Percentiles rank a stretch among this genome's conserved stretches.
Evolutionary conservation across 2,329 filamentous ascomycete species (phyloP).

Genomic region (Fusarium sp.): DNA sequence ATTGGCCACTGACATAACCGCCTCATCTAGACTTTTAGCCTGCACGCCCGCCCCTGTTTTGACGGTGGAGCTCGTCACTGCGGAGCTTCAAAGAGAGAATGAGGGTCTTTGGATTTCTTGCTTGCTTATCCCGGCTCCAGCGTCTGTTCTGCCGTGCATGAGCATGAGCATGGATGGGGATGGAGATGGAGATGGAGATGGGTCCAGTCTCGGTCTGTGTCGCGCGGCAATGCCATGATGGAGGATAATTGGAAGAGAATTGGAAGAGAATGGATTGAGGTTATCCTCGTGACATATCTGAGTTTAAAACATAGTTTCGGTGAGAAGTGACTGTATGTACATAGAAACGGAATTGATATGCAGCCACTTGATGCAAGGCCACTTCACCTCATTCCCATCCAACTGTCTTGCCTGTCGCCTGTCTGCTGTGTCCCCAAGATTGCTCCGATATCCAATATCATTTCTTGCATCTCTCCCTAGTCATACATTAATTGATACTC

Average conservation of each 20-base stretch:
- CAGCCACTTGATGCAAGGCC: slow-evolving; percentile 24
- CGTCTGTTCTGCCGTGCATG: slow-evolving; percentile 37
- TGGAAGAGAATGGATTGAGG: no score
- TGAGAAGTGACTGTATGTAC: neutral
- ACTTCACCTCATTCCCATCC: slow-evolving; percentile 10
- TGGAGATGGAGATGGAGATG: slow-evolving; percentile 13
- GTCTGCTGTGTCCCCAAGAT: slow-evolving; percentile 11
- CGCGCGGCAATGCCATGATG: slow-evolving; percentile 19
- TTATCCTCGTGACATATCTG: slow-evolving; percentile 8
- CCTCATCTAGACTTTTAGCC: slow-evolving; percentile 24
- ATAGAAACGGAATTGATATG: slow-evolving; percentile 4
- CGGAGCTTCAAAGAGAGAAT: slow-evolving; percentile 36
- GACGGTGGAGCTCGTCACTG: slow-evolving; percentile 41
- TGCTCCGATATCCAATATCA: slow-evolving; percentile 23
- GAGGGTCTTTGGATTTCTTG: slow-evolving; percentile 39
- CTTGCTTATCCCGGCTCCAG: slow-evolving; percentile 41
- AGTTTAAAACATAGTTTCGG: neutral
- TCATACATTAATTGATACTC: slow-evolving; percentile 29
- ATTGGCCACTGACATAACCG: slow-evolving; percentile 39
- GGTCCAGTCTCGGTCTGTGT: slow-evolving; percentile 3
- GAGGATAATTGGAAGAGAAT: slow-evolving; percentile 2
- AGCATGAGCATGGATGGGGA: slow-evolving; percentile 7
- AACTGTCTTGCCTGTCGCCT: no score
- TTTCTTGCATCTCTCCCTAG: slow-evolving; percentile 37
- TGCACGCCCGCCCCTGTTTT: slow-evolving; percentile 36